phyloP scores from a whole-genome alignment of 1,284 basidiomycete species.

The Kalmanozyma brasiliensis region DNA sequence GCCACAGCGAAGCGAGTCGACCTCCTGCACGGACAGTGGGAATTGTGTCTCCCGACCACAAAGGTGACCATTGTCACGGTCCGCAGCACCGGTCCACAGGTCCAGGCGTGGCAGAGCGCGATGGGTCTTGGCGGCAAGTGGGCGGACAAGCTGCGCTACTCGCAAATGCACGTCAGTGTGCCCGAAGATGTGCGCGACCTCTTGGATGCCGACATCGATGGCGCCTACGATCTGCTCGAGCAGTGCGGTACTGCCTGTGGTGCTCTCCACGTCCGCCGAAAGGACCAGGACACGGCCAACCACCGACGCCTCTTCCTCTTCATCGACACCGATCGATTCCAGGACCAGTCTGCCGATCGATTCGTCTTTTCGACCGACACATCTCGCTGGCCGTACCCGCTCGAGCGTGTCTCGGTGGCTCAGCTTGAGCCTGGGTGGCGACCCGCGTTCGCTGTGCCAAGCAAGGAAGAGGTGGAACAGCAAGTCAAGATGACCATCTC shows the following conservation, averaged over 20 bases:
- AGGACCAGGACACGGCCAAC: constrained; percentile 70
- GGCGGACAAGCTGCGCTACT: constrained; percentile 77
- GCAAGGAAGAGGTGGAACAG: constrained; percentile 26
- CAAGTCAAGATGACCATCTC: constrained; percentile 41
- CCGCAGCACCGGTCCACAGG: constrained; percentile 76
- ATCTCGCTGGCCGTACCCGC: constrained; percentile 51
- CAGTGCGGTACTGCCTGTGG: constrained; percentile 89
- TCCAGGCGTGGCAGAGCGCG: constrained; percentile 84
- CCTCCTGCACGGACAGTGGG: constrained; percentile 81
- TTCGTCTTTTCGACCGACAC: constrained; percentile 58
- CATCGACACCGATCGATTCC: constrained; percentile 54
- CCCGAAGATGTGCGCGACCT: constrained; percentile 71
- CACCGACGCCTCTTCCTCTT: constrained; percentile 62
- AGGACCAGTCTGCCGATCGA: constrained; percentile 44
- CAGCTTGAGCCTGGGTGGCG: constrained; percentile 49
- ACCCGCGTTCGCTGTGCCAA: constrained; percentile 29
- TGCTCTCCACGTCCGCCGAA: constrained; percentile 80
- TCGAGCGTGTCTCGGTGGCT: constrained; percentile 47
- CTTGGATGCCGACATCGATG: constrained; percentile 84
- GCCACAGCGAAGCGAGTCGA: constrained; percentile 50
- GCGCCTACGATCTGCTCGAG: constrained; percentile 80
- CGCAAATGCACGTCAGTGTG: constrained; percentile 76
- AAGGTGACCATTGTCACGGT: constrained; percentile 75
- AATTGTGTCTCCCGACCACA: constrained; percentile 79
- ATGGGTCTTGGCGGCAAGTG: constrained; percentile 81